Evolutionary conservation across 257 asterid species (phyloP).

Genomic region (Salvia hispanica): DNA sequence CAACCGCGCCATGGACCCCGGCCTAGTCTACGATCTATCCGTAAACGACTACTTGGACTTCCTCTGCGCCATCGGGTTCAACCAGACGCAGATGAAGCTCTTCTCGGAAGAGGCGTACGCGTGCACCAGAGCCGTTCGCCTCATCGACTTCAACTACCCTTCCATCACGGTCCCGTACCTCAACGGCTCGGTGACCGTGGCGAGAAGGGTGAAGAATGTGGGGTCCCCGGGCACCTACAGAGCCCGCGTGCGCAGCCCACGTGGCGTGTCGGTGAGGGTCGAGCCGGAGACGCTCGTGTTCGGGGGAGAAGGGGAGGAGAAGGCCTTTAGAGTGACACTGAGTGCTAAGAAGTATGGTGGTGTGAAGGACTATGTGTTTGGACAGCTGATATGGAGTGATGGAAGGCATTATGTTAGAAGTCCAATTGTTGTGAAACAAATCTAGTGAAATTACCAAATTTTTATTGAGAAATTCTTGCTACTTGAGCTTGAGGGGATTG

Average conservation of each 20-base stretch:
- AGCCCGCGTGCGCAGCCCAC: constrained; percentile 53
- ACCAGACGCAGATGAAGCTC: constrained; percentile 42
- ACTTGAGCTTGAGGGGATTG: constrained; percentile 15
- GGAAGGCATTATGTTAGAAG: constrained; percentile 76
- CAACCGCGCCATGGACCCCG: constrained; percentile 93
- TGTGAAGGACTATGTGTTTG: constrained; percentile 58
- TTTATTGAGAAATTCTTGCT: constrained; percentile 16
- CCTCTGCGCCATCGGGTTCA: constrained; percentile 68
- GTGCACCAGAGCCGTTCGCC: constrained; percentile 45
- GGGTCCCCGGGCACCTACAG: constrained; percentile 67
- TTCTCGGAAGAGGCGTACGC: constrained; percentile 41
- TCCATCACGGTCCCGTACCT: constrained; percentile 78
- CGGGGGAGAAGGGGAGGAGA: constrained; percentile 57
- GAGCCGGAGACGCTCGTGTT: constrained; percentile 53
- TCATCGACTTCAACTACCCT: constrained; percentile 75
- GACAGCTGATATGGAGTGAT: constrained; percentile 80
- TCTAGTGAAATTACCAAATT: constrained; percentile 28
- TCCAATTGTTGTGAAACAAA: constrained; percentile 71
- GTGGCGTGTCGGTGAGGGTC: constrained; percentile 47
- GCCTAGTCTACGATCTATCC: constrained; percentile 71
- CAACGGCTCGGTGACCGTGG: constrained; percentile 49
- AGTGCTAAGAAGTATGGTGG: constrained; percentile 35
- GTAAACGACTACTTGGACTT: constrained; percentile 58
- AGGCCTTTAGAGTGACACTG: constrained; percentile 48
- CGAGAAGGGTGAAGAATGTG: constrained; percentile 72